These are phyloP conservation scores for Mychonastes homosphaera DNA, from an alignment of 139 green algal species.

Conservation along the genomic window DNA sequence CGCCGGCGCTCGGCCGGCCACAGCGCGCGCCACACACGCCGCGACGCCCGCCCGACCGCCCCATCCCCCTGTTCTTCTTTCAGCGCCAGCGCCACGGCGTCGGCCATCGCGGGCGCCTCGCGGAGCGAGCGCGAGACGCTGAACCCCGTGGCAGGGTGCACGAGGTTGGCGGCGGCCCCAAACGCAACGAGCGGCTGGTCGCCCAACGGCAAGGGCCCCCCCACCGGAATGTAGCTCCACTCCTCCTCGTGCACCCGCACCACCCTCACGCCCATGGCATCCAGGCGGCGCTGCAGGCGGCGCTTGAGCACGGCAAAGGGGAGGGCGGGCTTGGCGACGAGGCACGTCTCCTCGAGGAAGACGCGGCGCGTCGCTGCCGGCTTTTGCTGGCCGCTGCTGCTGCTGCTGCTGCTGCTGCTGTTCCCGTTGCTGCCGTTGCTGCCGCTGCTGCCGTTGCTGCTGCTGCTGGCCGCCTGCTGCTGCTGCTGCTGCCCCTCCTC, in stretches of 20 bases:
- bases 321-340: constrained; percentile 66
- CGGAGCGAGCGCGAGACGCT: constrained; percentile 27
- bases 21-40: constrained; percentile 63
- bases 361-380: constrained; percentile 18
- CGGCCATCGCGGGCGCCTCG: constrained; percentile 48
- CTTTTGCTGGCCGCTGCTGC: neutral
- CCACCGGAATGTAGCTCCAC: constrained; percentile 88
- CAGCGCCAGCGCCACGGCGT: constrained; percentile 23
- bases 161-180: constrained; percentile 75
- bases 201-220: constrained; percentile 59
- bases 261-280: constrained; percentile 55
- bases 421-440: neutral
- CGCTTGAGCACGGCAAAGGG: constrained; percentile 68
- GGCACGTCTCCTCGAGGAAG: constrained; percentile 78
- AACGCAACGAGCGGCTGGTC: constrained; percentile 62
- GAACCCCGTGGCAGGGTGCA: constrained; percentile 74
- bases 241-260: constrained; percentile 77
- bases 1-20: constrained; percentile 73
- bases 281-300: constrained; percentile 49
- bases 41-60: constrained; percentile 18
- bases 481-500: neutral
- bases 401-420: constrained; percentile 14
- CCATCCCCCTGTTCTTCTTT: constrained; percentile 13
- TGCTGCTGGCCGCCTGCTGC: neutral
- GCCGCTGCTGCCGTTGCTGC: neutral